phyloP scores from a whole-genome alignment of 768 basidiomycete genomes.

The Psilocybe subaeruginosa region DNA sequence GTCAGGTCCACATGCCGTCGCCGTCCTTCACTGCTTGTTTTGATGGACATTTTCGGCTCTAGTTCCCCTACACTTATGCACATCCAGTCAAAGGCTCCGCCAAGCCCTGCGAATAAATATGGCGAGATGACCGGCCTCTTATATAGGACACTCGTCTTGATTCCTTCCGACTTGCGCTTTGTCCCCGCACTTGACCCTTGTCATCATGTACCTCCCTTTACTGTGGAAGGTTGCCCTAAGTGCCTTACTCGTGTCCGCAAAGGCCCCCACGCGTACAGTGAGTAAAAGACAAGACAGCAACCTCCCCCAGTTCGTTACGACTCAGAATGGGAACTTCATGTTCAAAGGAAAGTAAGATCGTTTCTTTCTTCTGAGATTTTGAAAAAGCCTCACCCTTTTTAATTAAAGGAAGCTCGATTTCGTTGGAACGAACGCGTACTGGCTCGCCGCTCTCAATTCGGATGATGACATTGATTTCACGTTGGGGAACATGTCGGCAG shows the following conservation, averaged over 20 bases:
- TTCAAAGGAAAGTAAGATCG: slow-evolving; percentile 55
- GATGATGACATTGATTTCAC: slow-evolving; percentile 60
- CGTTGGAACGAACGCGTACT: slow-evolving; percentile 66
- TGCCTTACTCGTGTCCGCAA: slow-evolving; percentile 36
- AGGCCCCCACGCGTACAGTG: slow-evolving; percentile 34
- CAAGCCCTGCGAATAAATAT: slow-evolving; percentile 18
- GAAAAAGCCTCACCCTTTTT: slow-evolving; percentile 6
- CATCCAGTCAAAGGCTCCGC: slow-evolving; percentile 8
- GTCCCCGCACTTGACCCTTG: slow-evolving; percentile 25
- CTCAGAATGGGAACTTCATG: slow-evolving; percentile 46
- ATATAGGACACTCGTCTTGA: slow-evolving; percentile 9
- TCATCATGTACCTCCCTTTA: slow-evolving; percentile 35
- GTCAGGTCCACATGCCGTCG: slow-evolving; percentile 16
- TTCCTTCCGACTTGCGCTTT: slow-evolving; percentile 20
- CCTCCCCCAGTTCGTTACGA: slow-evolving; percentile 46
- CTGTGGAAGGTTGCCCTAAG: slow-evolving; percentile 32
- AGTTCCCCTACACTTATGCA: neutral
- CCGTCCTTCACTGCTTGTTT: slow-evolving; percentile 1
- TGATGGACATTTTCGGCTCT: slow-evolving; percentile 14
- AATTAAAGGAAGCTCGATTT: slow-evolving; percentile 29
- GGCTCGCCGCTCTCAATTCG: slow-evolving; percentile 58
- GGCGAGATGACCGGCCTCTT: slow-evolving; percentile 12
- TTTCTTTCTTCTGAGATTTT: neutral
- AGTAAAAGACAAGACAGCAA: slow-evolving; percentile 26
- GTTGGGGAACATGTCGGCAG: slow-evolving; percentile 56